These are phyloP conservation scores for Pseudogymnoascus sp. DNA, from an alignment of 2,329 filamentous ascomycete genomes.

Conservation along the genomic window DNA sequence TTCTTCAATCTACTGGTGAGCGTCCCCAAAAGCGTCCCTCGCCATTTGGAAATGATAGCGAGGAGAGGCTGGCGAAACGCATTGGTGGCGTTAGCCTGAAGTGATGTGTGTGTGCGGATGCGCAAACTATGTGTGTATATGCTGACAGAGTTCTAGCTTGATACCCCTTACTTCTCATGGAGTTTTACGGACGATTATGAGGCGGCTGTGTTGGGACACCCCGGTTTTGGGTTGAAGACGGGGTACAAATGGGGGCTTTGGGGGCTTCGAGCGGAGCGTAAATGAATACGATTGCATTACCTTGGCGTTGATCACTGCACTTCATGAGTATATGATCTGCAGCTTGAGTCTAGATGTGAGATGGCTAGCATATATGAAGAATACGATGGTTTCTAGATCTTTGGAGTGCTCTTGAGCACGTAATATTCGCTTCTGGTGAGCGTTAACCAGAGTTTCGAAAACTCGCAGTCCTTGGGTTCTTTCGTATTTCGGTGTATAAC, in stretches of 20 bases:
- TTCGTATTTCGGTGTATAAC: background rate
- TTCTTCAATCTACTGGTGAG: constrained; percentile 96
- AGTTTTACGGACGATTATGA: constrained; percentile 1
- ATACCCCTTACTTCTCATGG: constrained; percentile 6
- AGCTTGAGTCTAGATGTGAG: background rate
- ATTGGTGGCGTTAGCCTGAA: constrained; percentile 58
- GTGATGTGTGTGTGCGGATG: constrained; percentile 5
- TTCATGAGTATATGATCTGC: background rate
- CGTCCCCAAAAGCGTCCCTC: constrained; percentile 69
- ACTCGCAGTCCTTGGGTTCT: background rate
- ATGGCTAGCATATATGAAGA: constrained; percentile 1
- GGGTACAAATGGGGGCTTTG: background rate
- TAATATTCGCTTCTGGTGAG: background rate
- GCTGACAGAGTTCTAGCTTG: background rate
- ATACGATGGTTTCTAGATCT: background rate
- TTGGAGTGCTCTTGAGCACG: background rate
- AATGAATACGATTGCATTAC: constrained; percentile 2
- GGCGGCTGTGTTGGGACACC: background rate
- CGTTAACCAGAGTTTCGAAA: background rate
- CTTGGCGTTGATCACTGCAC: background rate
- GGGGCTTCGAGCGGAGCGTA: background rate
- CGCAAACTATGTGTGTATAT: background rate
- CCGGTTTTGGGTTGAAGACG: constrained; percentile 1
- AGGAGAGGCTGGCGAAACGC: constrained; percentile 50
- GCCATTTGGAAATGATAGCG: constrained; percentile 24